Evolutionary conservation across 2,329 filamentous ascomycete species (phyloP), one percentile per base, ranked within the genome.

Genomic region (Simplicillium sp.): DNA sequence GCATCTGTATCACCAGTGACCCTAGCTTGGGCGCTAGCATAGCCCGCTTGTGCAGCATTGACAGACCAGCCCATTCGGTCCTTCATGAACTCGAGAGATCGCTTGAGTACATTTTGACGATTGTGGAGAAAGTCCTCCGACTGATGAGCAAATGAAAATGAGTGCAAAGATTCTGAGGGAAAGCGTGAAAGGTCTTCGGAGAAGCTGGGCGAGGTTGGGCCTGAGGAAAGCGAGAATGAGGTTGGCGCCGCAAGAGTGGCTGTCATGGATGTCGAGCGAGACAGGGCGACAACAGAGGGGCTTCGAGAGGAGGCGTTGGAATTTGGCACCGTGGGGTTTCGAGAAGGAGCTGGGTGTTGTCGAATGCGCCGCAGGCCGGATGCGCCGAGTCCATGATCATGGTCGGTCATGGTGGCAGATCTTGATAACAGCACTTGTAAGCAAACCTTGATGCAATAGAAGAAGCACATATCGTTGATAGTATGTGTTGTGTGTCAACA

Each of bases 71-170:
- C 85, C 62, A 94, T 76, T 48, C 86, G 85, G 57, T 96, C 88
- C 55, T 86, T 84, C 84, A 98, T 94, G 56, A 97, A 96, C 60
- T 97, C 92, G 56, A 96, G 82, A 8, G 89, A 94, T 44, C 90
- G 77, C 64, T 94, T 95, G 54, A 98, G 61, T 29, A 95, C 84
- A 68, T 87, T 94, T 59, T 97, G 89, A 41, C 92, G 83, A 59
- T 79, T 95, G 58, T 95, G 86, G 42, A 97, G 73, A 47, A 87
- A 80, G 47, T 97, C 90, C 55, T 95, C 89, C 3, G 89, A 90
- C 62, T 95, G 89, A 51, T 94, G 87, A 33, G 92, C 87, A 61
- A 98, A 98, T 11, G 90, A 97, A 66, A 98, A 98, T 2, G 92
- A 98, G 62, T 98, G 92, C 36, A 98, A 69, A 6, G 92, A 98